phyloP scores from a whole-genome alignment of 176 grass and related monocot species.

The Rhynchospora pubera region DNA sequence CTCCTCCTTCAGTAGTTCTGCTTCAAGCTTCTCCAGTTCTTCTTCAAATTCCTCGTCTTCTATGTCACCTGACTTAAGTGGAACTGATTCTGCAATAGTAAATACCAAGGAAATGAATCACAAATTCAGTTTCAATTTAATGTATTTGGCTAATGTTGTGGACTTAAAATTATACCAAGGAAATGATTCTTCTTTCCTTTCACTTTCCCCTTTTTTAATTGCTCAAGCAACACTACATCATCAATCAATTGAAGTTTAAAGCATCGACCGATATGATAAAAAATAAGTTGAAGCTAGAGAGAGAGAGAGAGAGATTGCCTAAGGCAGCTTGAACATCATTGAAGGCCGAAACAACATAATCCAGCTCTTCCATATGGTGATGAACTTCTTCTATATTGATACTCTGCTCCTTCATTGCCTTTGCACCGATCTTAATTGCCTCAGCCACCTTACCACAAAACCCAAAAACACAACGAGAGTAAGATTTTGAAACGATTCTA shows the following conservation, averaged over 20 bases:
- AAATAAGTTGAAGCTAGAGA: neutral
- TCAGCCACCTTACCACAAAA: constrained; percentile 65
- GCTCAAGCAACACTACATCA: neutral
- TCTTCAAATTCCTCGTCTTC: constrained; percentile 60
- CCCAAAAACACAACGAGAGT: constrained; percentile 13
- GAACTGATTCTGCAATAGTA: constrained; percentile 47
- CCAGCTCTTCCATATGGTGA: constrained; percentile 54
- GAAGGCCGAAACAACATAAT: constrained; percentile 54
- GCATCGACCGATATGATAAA: neutral
- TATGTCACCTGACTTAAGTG: constrained; percentile 30
- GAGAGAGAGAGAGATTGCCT: constrained; percentile 34
- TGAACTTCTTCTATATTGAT: constrained; percentile 61
- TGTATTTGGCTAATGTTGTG: neutral
- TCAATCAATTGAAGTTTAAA: neutral
- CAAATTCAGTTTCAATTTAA: neutral
- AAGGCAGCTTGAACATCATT: constrained; percentile 63
- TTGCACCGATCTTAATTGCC: constrained; percentile 62
- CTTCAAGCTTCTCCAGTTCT: constrained; percentile 74
- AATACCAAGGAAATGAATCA: neutral
- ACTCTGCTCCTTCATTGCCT: constrained; percentile 60
- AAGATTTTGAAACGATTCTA: neutral
- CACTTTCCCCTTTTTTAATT: neutral
- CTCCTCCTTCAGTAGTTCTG: constrained; percentile 38
- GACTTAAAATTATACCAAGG: neutral
- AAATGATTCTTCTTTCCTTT: neutral